phyloP scores from a whole-genome alignment of 2,329 filamentous ascomycete species.

The Trichoderma aggressivum region DNA sequence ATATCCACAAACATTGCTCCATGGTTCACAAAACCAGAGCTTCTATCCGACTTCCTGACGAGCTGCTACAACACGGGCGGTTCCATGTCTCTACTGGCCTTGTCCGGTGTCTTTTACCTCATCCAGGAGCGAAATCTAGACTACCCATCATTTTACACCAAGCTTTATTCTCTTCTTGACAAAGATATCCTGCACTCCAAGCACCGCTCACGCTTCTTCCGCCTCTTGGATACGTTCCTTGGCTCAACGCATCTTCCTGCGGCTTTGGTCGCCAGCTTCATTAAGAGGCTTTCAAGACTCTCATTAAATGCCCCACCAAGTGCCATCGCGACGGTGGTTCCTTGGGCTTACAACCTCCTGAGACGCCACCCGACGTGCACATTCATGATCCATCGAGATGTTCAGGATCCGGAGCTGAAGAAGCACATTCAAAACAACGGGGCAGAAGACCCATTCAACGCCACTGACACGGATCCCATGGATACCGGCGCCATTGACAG shows the following conservation, averaged over 20 bases:
- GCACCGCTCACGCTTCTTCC: conserved; percentile 89
- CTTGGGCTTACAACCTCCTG: conserved; percentile 93
- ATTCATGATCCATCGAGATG: conserved; percentile 88
- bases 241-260: conserved; percentile 89
- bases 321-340: conserved; percentile 82
- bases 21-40: conserved; percentile 83
- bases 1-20: conserved; percentile 78
- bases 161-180: conserved; percentile 90
- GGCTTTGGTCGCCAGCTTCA: conserved; percentile 86
- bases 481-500: conserved; percentile 85
- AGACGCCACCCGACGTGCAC: conserved; percentile 86
- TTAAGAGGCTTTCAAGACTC: conserved; percentile 85
- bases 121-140: conserved; percentile 93
- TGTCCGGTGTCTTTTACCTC: conserved; percentile 92
- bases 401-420: conserved; percentile 55
- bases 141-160: conserved; percentile 89
- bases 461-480: conserved; percentile 76
- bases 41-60: conserved; percentile 95
- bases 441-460: conserved; percentile 70
- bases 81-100: conserved; percentile 78
- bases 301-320: conserved; percentile 85
- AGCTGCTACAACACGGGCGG: conserved; percentile 87
- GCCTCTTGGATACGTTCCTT: conserved; percentile 86
- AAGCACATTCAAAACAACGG: conserved; percentile 59
- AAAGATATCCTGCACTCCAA: conserved; percentile 85